Evolutionary conservation across 2,329 filamentous ascomycete genomes (phyloP).

Genomic region (Trichophyton verrucosum): DNA sequence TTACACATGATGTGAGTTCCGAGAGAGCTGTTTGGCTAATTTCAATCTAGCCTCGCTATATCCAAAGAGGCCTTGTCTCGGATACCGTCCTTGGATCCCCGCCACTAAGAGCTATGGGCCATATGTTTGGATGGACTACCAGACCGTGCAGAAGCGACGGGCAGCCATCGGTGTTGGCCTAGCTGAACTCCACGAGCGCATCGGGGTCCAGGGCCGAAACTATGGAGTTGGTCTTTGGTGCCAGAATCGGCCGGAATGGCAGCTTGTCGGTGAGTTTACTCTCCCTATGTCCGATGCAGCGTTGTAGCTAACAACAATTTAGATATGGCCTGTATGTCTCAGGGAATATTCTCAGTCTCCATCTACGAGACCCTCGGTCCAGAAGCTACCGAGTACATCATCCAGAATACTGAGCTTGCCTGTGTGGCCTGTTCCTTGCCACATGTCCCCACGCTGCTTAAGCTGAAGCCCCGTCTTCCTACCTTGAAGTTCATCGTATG

Average conservation of each 20-base stretch:
- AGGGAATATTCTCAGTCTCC: slow-evolving; percentile 78
- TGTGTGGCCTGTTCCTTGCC: slow-evolving; percentile 67
- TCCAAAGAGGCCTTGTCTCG: slow-evolving; percentile 62
- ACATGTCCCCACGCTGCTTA: slow-evolving; percentile 70
- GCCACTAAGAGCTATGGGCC: slow-evolving; percentile 59
- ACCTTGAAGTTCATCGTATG: slow-evolving; percentile 77
- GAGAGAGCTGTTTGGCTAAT: slow-evolving; percentile 3
- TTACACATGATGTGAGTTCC: slow-evolving; percentile 7
- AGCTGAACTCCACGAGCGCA: slow-evolving; percentile 63
- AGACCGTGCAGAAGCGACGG: slow-evolving; percentile 62
- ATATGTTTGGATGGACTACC: slow-evolving; percentile 76
- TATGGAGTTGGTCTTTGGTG: slow-evolving; percentile 75
- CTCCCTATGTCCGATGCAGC: not conserved
- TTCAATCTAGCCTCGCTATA: slow-evolving; percentile 38
- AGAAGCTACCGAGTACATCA: slow-evolving; percentile 85
- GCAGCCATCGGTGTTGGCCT: slow-evolving; percentile 78
- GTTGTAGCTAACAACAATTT: not conserved
- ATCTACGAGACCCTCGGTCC: slow-evolving; percentile 93
- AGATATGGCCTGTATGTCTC: slow-evolving; percentile 80
- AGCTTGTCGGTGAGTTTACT: slow-evolving; percentile 54
- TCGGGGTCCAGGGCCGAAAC: slow-evolving; percentile 53
- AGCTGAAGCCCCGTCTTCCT: slow-evolving; percentile 65
- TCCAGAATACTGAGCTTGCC: slow-evolving; percentile 70
- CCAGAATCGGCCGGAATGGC: slow-evolving; percentile 80
- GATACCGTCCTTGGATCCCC: slow-evolving; percentile 67